Base-by-base conservation (phyloP, 805 yeast genomes). In the Candida insectorum region DNA sequence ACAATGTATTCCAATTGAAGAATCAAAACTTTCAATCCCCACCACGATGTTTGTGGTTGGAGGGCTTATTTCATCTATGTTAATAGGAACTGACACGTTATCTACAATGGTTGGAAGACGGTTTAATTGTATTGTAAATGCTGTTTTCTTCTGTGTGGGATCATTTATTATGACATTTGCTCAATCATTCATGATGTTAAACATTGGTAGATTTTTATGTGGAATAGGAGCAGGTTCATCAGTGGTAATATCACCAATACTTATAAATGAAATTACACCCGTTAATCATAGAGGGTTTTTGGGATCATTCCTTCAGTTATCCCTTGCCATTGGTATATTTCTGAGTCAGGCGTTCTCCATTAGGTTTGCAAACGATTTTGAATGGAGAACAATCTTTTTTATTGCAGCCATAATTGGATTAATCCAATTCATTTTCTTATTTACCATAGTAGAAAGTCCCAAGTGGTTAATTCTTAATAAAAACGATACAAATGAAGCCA, bases 181-280 rank as follows among this genome's bases (percentile, higher is more conserved):
- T 12, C 48, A 51, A 25, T 33, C 51, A 3, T 26, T 37, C 9
- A 25, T 16, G n/a, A 21, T 31, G 26, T 34, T 65, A 15, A 43
- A 54, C 28, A 2, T 51, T 1, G 71, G 71, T 1, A 49, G 71
- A 15, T 48, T 65, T 17, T 26, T 62, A 3, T 48, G 47, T 24
- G 72, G 71, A 2, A 14, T 65, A 12, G 70, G 59, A 3, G 65
- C 69, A 3, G 72, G 71, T 3, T 47, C 60, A 6, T 50, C 63
- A 3, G 51, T 64, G 36, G 62, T 63, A n/a, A 57, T 63, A 24
- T 55, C 70, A 10, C 71, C 71, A 5, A 56, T 66, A 26, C 47
- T 64, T 30, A 51, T 66, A 32, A 65, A 58, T 39, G 71, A 66
- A 37, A 35, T 65, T 12, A 51, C 71, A 1, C 70, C 71, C 1